Conservation (phyloP, 768 basidiomycete species). For the Mrakia hoshinonis region DNA sequence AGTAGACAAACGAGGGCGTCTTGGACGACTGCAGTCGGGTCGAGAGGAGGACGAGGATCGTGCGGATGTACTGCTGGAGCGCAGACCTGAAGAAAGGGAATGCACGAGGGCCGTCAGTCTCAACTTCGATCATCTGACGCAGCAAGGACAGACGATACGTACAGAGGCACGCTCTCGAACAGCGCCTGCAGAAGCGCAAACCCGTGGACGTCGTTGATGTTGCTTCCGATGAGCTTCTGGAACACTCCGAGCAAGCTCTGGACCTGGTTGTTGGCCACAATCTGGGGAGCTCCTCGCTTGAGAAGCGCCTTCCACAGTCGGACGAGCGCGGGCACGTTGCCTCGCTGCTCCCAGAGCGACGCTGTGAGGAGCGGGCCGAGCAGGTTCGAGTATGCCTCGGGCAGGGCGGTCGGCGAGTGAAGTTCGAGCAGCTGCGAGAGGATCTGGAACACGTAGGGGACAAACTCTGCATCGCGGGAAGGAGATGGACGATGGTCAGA, state of each 20-base stretch:
- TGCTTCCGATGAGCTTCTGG: slow-evolving; percentile 78
- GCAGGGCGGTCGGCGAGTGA: slow-evolving; percentile 53
- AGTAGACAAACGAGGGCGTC: slow-evolving; percentile 77
- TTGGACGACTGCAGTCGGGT: slow-evolving; percentile 80
- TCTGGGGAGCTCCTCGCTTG: slow-evolving; percentile 56
- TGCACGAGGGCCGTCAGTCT: background rate
- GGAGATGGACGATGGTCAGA: background rate
- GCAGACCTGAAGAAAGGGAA: slow-evolving; percentile 45
- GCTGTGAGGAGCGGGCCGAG: slow-evolving; percentile 78
- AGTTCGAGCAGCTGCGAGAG: slow-evolving; percentile 89
- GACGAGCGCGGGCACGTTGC: slow-evolving; percentile 87
- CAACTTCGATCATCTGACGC: background rate
- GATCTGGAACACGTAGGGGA: slow-evolving; percentile 95
- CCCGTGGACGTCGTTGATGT: slow-evolving; percentile 79
- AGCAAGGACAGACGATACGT: slow-evolving; percentile 2
- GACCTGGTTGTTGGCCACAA: slow-evolving; percentile 64
- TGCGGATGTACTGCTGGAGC: slow-evolving; percentile 65
- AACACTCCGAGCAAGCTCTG: slow-evolving; percentile 78
- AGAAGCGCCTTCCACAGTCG: slow-evolving; percentile 78
- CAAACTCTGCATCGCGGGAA: slow-evolving; percentile 58
- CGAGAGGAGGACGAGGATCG: slow-evolving; percentile 60
- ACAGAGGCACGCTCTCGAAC: slow-evolving; percentile 66
- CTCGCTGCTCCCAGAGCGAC: slow-evolving; percentile 82
- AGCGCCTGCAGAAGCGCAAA: slow-evolving; percentile 79
- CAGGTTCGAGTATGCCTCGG: slow-evolving; percentile 66